Percentiles rank a stretch among this genome's conserved stretches.
phyloP scores from a whole-genome alignment of 805 yeast genomes.

The Torulaspora indica region DNA sequence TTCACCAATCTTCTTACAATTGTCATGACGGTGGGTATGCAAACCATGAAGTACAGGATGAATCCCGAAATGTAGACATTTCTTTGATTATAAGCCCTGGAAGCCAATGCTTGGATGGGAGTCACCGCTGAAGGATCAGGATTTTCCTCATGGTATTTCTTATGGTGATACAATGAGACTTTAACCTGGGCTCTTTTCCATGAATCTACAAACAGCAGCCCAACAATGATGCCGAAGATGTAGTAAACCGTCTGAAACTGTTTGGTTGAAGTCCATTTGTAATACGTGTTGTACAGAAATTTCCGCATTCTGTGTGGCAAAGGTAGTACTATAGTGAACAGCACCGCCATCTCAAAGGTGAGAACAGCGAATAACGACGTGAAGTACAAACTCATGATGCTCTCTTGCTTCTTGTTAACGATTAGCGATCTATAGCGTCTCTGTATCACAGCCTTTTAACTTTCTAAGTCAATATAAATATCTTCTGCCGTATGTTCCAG shows the following conservation, averaged over 20 bases:
- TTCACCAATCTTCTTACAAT: constrained; percentile 50
- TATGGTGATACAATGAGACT: constrained; percentile 26
- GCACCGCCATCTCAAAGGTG: constrained; percentile 47
- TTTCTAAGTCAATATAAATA: too few species aligned
- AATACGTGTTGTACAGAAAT: constrained; percentile 39
- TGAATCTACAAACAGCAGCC: constrained; percentile 52
- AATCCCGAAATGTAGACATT: constrained; percentile 61
- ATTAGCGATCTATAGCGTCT: neutral
- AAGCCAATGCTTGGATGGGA: constrained; percentile 50
- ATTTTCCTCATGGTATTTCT: constrained; percentile 24
- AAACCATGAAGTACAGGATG: constrained; percentile 50
- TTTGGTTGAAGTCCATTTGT: constrained; percentile 34
- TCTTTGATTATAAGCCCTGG: constrained; percentile 59
- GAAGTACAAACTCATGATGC: constrained; percentile 34
- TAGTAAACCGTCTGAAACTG: constrained; percentile 44
- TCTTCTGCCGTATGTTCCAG: neutral
- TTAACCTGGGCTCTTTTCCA: constrained; percentile 41
- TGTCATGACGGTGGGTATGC: constrained; percentile 51
- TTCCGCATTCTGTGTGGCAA: constrained; percentile 47
- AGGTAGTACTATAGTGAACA: constrained; percentile 50
- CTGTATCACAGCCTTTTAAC: too few species aligned
- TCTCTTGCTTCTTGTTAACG: neutral
- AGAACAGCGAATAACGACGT: constrained; percentile 43
- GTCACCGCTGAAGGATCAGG: constrained; percentile 31
- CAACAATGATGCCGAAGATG: constrained; percentile 42